A percentile compares a stretch with the other conserved stretches of the same genome.
Conservation (phyloP, 2,329 filamentous ascomycete species). For the Xylaria sp. region DNA sequence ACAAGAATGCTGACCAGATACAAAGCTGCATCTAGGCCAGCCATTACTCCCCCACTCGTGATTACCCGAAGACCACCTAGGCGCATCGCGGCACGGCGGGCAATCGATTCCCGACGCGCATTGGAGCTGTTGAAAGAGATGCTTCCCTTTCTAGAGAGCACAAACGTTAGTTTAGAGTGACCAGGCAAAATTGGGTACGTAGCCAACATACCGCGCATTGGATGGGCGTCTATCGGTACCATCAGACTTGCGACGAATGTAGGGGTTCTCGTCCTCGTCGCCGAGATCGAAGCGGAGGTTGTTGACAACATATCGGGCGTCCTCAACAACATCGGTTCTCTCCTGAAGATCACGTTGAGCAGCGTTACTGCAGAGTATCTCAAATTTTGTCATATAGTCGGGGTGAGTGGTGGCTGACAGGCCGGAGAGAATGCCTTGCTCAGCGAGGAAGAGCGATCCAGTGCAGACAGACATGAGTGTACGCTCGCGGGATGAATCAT, state of each 20-base stretch:
- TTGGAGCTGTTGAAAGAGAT: conserved; percentile 83
- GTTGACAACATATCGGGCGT: conserved; percentile 87
- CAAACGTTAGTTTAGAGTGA: conserved; percentile 40
- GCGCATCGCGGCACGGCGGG: conserved; percentile 79
- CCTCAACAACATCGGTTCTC: conserved; percentile 85
- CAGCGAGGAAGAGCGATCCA: conserved; percentile 79
- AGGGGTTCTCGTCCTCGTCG: conserved; percentile 84
- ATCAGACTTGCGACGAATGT: conserved; percentile 80
- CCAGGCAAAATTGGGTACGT: not conserved
- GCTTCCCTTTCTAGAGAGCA: conserved; percentile 76
- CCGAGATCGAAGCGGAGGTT: conserved; percentile 88
- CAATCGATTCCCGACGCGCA: conserved; percentile 80
- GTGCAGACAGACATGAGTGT: conserved; percentile 85
- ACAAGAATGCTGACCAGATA: conserved; percentile 88
- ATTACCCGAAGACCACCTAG: conserved; percentile 78
- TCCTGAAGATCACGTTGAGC: conserved; percentile 76
- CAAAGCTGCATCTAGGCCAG: conserved; percentile 84
- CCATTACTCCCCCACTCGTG: conserved; percentile 81
- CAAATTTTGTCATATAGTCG: conserved; percentile 81
- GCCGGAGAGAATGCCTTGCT: conserved; percentile 80
- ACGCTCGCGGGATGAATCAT: conserved; percentile 81
- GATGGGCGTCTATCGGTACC: conserved; percentile 67
- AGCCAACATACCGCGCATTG: conserved; percentile 65
- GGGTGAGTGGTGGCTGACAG: conserved; percentile 85
- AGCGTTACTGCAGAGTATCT: conserved; percentile 82